Evolutionary conservation across 306 rosid genomes (phyloP).

Genomic region (Trichosanthes truncata): DNA sequence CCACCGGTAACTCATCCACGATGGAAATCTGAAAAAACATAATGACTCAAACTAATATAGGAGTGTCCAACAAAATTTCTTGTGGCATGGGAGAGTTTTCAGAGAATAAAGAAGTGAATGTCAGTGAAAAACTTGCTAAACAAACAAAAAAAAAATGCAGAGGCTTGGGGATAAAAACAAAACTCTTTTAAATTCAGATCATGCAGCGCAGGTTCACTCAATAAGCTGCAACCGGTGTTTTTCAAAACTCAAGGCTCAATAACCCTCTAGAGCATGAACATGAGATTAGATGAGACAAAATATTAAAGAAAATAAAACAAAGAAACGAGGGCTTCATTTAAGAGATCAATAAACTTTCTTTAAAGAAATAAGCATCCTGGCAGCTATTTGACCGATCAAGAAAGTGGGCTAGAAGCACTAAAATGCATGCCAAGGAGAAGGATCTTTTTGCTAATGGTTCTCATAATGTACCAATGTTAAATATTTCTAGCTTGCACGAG

Average conservation of each 20-base stretch:
- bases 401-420: background rate
- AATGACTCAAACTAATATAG: background rate
- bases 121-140: background rate
- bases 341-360: background rate
- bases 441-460: background rate
- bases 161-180: background rate
- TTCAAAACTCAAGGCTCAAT: background rate
- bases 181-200: background rate
- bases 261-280: background rate
- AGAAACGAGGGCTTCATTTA: background rate
- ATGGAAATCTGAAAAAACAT: background rate
- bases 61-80: background rate
- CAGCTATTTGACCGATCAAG: background rate
- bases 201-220: background rate
- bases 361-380: background rate
- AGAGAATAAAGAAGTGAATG: background rate
- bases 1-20: background rate
- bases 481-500: background rate
- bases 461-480: background rate
- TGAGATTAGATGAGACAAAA: background rate
- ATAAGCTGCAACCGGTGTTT: background rate
- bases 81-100: background rate
- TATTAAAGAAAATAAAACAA: background rate
- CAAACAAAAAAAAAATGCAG: background rate
- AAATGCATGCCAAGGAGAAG: background rate